These are phyloP conservation scores for Thelonectria blattea DNA, from an alignment of 2,329 filamentous ascomycete species.

Conservation along the genomic window DNA sequence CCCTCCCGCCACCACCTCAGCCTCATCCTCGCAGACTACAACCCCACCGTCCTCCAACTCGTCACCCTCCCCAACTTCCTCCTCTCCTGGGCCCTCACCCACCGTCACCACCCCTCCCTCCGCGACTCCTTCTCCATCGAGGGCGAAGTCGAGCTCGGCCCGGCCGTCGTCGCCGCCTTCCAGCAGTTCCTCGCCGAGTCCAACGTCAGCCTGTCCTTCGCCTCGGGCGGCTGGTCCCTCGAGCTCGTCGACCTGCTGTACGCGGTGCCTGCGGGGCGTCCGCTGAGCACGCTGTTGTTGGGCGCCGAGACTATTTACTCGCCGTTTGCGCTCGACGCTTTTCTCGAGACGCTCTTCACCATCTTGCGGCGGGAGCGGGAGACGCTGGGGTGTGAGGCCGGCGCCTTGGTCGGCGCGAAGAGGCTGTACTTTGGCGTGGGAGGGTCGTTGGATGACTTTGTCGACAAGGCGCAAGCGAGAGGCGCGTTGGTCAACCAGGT, in stretches of 20 bases:
- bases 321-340: conserved; percentile 71
- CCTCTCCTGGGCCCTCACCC: conserved; percentile 67
- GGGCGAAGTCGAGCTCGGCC: conserved; percentile 69
- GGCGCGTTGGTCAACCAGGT: conserved; percentile 58
- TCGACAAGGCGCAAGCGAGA: conserved; percentile 55
- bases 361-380: conserved; percentile 57
- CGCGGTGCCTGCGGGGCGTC: conserved; percentile 26
- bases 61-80: conserved; percentile 82
- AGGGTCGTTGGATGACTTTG: conserved; percentile 79
- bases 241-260: conserved; percentile 68
- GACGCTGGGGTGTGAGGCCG: conserved; percentile 51
- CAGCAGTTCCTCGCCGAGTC: conserved; percentile 54
- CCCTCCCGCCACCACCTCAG: conserved; percentile 49
- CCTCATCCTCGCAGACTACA: conserved; percentile 79
- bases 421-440: conserved; percentile 85
- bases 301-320: conserved; percentile 87
- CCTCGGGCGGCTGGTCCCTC: conserved; percentile 77
- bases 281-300: conserved; percentile 59
- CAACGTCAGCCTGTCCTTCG: conserved; percentile 65
- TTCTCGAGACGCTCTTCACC: conserved; percentile 69
- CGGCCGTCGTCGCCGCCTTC: conserved; percentile 65
- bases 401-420: conserved; percentile 76
- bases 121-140: conserved; percentile 55
- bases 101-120: conserved; percentile 46
- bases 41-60: conserved; percentile 76